phyloP scores from a whole-genome alignment of 2,329 filamentous ascomycete genomes.

The Stagonosporopsis cucurbitacearum region DNA sequence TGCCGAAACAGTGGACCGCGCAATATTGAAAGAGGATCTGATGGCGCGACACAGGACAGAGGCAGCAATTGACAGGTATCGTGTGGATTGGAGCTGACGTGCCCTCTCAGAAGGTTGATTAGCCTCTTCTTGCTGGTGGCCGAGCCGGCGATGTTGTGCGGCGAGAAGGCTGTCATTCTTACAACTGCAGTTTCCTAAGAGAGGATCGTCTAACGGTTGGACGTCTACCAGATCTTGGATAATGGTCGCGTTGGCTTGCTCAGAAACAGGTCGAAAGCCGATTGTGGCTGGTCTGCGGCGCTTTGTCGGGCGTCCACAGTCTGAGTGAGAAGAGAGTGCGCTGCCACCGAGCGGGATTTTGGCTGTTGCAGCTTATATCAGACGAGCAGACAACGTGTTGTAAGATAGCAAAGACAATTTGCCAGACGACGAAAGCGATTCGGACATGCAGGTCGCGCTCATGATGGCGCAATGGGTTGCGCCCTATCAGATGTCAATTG shows the following conservation, averaged over 20 bases:
- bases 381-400: constrained; percentile 8
- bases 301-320: constrained; percentile 8
- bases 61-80: constrained; percentile 8
- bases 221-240: constrained; percentile 26
- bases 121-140: constrained; percentile 40
- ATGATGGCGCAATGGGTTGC: constrained; percentile 12
- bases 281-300: constrained; percentile 16
- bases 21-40: constrained; percentile 20
- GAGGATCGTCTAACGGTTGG: constrained; percentile 10
- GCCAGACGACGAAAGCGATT: constrained; percentile 1
- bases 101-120: constrained; percentile 48
- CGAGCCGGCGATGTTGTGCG: constrained; percentile 38
- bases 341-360: constrained; percentile 7
- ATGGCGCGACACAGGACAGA: constrained; percentile 4
- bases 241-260: constrained; percentile 16
- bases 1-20: constrained; percentile 23
- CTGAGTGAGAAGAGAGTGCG: constrained; percentile 2
- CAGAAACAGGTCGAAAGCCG: constrained; percentile 1
- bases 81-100: constrained; percentile 29
- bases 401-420: not conserved
- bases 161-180: constrained; percentile 38
- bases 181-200: constrained; percentile 16
- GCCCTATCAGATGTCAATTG: constrained; percentile 5
- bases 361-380: constrained; percentile 21
- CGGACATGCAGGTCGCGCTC: constrained; percentile 1